Evolutionary conservation across 108 stramenopile genomes (phyloP).

Genomic region (Skeletonema tropicum): DNA sequence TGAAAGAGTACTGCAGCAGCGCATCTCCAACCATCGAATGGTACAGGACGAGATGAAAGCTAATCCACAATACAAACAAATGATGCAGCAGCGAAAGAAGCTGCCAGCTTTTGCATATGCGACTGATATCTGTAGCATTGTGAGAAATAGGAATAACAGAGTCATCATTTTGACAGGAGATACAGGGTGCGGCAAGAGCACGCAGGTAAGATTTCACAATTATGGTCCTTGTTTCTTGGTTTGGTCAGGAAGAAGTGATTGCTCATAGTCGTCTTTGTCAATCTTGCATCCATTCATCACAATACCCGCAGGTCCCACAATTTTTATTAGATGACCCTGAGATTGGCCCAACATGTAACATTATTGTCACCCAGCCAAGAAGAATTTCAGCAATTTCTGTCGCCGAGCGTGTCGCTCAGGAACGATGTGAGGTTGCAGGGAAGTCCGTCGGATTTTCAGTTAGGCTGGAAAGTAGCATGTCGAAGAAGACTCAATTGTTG

Average conservation of each 20-base stretch:
- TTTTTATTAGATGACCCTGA: conserved; percentile 68
- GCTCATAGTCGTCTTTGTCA: too few species aligned
- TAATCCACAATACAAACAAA: conserved; percentile 38
- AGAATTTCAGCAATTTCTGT: conserved; percentile 91
- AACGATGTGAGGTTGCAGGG: conserved; percentile 52
- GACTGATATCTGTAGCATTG: conserved; percentile 53
- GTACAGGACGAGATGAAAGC: conserved; percentile 29
- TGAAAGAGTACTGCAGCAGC: conserved; percentile 11
- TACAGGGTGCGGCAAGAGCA: conserved; percentile 75
- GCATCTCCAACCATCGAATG: conserved; percentile 21
- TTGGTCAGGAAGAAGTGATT: too few species aligned
- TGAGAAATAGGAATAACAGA: conserved; percentile 47
- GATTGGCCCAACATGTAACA: conserved; percentile 61
- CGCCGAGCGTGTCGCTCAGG: conserved; percentile 87
- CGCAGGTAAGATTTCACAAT: conserved; percentile 62
- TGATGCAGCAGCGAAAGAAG: conserved; percentile 48
- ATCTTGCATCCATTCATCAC: too few species aligned
- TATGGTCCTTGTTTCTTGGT: too few species aligned
- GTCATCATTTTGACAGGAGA: conserved; percentile 67
- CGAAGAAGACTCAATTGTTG: conserved; percentile 75
- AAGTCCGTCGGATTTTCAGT: conserved; percentile 85
- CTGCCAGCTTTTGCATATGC: conserved; percentile 65
- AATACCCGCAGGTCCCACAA: conserved; percentile 76
- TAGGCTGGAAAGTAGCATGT: conserved; percentile 67
- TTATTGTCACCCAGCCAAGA: conserved; percentile 91